phyloP scores from a whole-genome alignment of 2,329 filamentous ascomycete species.

The Parafenestella ontariensis region DNA sequence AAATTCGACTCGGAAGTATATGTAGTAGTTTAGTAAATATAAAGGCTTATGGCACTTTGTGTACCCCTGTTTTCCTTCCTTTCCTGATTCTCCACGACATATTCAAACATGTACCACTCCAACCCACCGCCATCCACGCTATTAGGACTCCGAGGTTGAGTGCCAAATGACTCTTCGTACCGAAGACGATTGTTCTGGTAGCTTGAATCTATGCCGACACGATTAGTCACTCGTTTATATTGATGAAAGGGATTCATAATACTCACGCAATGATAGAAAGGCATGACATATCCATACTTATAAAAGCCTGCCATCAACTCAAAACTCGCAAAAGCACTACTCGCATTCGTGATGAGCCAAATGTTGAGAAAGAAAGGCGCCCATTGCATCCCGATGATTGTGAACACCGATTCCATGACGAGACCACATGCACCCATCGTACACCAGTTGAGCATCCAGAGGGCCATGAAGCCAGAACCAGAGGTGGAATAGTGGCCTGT shows the following conservation, averaged over 20 bases:
- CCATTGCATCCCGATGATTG: slow-evolving; percentile 6
- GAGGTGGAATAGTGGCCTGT: slow-evolving; percentile 4
- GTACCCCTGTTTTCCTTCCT: not conserved
- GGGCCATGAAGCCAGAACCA: slow-evolving; percentile 6
- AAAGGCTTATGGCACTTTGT: slow-evolving; percentile 3
- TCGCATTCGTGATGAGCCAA: slow-evolving; percentile 9
- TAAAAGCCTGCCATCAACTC: slow-evolving; percentile 11
- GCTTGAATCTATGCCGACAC: not conserved
- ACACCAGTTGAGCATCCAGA: slow-evolving; percentile 12
- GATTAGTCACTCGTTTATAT: not conserved
- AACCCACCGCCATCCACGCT: slow-evolving; percentile 7
- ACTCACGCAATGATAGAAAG: slow-evolving; percentile 6
- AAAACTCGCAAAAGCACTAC: not conserved
- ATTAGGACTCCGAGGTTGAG: slow-evolving; percentile 14
- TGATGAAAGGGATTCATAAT: not conserved
- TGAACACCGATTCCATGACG: slow-evolving; percentile 3
- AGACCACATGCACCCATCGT: slow-evolving; percentile 12
- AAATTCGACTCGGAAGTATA: too few species aligned
- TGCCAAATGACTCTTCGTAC: slow-evolving; percentile 11
- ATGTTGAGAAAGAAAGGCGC: slow-evolving; percentile 8
- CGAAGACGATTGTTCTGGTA: slow-evolving; percentile 9
- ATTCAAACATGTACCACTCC: not conserved
- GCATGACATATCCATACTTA: slow-evolving; percentile 11
- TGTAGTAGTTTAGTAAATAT: too few species aligned
- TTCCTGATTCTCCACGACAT: slow-evolving; percentile 1